Base-by-base conservation (phyloP, 805 yeast species). In the Candida nonsorbophila region DNA sequence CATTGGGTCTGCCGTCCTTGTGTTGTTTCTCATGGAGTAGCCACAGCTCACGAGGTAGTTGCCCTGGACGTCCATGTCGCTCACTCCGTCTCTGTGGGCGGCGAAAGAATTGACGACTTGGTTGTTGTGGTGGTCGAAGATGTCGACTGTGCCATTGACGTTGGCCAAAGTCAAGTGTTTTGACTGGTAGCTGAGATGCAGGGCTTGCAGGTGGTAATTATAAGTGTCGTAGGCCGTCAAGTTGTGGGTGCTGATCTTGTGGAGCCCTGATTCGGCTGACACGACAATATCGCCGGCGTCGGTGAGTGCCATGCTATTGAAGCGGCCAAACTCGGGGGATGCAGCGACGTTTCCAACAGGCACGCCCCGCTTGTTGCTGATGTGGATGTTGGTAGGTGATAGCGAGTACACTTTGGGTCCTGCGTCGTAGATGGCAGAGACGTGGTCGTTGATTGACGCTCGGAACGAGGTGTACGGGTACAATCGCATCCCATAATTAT, bases 41-140 rank as follows among this genome's bases (percentile, higher is more conserved):
- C 97, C 97, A 33, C 94, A 85, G 0, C 95, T 81, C 11, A 85
- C 77, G 24, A 84, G 62, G 18, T 74, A 74, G 34, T 72, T 70
- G 13, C 82, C 88, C 41, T 71, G 69, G 13, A 79, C 68, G 41
- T 77, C 84, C 49, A 84, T 62, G 29, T 77, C 78, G 1, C 85
- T 69, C 12, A 84, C 55, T 1, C 76, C 60, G 2, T 79, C 74
- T 16, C 76, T 70, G 49, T 78, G 85, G 7, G 79, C 76, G 7
- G 61, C 54, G 41, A 81, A 79, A 0, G 73, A 55, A 37, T 72
- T 71, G 5, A 79, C 56, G 2, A 75, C 48, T 20, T 49, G 42
- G 33, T 64, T 58, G 0, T 75, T 48, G 14, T 52, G 56, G 2
- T 82, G 75, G 41, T 83, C 90, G 36, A 78, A 61, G 8, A 83